These are phyloP conservation scores for Saposhnikovia divaricata DNA, from an alignment of 129 eudicot genomes.

Conservation along the genomic window DNA sequence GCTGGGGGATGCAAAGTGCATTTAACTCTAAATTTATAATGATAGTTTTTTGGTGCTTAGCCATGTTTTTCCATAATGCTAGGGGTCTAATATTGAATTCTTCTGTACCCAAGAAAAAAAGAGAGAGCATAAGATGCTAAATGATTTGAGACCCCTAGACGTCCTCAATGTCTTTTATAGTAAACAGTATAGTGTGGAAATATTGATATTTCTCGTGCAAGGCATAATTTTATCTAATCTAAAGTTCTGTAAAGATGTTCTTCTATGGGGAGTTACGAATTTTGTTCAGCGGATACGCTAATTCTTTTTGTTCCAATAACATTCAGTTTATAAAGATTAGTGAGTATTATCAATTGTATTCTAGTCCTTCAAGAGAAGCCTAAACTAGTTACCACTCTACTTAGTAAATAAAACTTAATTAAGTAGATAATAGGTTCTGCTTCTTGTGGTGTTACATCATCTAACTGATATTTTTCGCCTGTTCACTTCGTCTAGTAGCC, in stretches of 20 bases:
- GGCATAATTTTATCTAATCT: background rate
- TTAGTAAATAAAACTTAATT: background rate
- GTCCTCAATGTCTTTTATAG: too few species aligned
- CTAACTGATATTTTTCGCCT: background rate
- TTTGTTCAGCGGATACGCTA: background rate
- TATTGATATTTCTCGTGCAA: background rate
- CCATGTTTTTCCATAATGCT: background rate
- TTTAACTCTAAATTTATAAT: too few species aligned
- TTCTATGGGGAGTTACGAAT: background rate
- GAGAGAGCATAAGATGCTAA: too few species aligned
- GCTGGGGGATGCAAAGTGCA: too few species aligned
- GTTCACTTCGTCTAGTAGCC: background rate
- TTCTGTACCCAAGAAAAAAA: background rate
- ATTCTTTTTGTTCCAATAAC: too few species aligned
- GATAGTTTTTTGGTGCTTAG: background rate
- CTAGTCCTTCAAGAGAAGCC: background rate
- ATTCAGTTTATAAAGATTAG: background rate
- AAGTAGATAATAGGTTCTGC: background rate
- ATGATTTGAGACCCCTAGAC: too few species aligned
- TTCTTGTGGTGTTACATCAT: background rate
- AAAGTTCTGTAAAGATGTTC: background rate
- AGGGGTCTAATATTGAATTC: background rate
- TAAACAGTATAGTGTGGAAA: background rate
- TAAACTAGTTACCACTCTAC: background rate
- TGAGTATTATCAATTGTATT: background rate